These are phyloP conservation scores for Zelonia costaricensis DNA, from an alignment of 208 protist genomes.

Conservation along the genomic window DNA sequence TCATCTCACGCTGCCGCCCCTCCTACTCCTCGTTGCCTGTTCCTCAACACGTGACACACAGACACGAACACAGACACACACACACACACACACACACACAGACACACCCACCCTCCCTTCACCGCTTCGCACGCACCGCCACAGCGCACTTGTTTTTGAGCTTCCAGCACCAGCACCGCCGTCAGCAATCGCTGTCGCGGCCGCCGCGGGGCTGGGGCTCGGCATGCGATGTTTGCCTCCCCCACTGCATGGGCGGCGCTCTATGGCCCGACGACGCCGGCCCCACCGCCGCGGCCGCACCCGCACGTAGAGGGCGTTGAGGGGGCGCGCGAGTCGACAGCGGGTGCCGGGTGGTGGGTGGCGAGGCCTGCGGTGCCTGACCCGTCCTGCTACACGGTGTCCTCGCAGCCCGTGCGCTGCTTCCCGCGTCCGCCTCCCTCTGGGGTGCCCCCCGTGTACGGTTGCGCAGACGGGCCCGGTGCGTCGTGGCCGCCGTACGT, in stretches of 20 bases:
- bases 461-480: not conserved
- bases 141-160: too few relatives aligned
- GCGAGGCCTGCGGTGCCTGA: not conserved
- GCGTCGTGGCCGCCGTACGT: too few relatives aligned
- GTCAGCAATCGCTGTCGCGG: too few relatives aligned
- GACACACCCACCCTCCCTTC: not conserved
- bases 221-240: conserved; percentile 2
- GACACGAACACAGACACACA: not conserved
- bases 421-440: conserved; percentile 4
- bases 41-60: too few relatives aligned
- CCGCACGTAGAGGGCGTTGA: too few relatives aligned
- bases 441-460: not conserved
- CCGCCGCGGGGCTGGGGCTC: too few relatives aligned
- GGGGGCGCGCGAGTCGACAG: not conserved
- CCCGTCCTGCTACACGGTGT: conserved; percentile 6
- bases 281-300: not conserved
- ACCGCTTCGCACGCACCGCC: too few relatives aligned
- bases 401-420: conserved; percentile 18
- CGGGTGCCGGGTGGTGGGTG: too few relatives aligned
- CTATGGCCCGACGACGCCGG: conserved; percentile 1
- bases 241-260: conserved; percentile 11
- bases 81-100: not conserved
- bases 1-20: too few relatives aligned
- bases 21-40: too few relatives aligned
- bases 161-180: too few relatives aligned